Conservation (phyloP, 805 yeast genomes). For the Spathaspora sp. region DNA sequence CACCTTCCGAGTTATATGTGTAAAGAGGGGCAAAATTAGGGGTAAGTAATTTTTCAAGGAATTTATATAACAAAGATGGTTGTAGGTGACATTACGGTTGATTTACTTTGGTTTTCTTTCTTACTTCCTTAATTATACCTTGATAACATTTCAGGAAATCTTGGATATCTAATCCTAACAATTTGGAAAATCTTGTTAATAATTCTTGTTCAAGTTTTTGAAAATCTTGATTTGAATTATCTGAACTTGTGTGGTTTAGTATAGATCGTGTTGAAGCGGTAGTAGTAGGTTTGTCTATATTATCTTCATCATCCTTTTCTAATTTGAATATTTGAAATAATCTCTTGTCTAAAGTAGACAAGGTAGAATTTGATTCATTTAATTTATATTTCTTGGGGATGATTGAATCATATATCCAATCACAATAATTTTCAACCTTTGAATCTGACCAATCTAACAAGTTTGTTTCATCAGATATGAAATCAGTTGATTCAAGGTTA, state of each 20-base stretch:
- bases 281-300: not conserved
- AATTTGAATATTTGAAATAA: constrained; percentile 28
- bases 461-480: not conserved
- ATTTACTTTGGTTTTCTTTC: not conserved
- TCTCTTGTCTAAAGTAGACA: constrained; percentile 26
- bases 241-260: not conserved
- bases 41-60: too few species aligned
- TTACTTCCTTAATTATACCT: not conserved
- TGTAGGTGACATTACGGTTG: too few species aligned
- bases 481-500: constrained; percentile 8
- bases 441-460: constrained; percentile 47
- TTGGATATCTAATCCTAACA: not conserved
- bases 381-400: constrained; percentile 16
- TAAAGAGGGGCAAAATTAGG: too few species aligned
- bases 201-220: not conserved
- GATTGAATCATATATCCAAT: constrained; percentile 43
- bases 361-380: constrained; percentile 8
- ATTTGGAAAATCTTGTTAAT: not conserved
- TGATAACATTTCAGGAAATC: constrained; percentile 1
- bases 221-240: not conserved
- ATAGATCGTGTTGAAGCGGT: not conserved
- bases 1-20: too few species aligned
- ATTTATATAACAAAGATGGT: too few species aligned
- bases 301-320: constrained; percentile 8
- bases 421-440: constrained; percentile 44